Evolutionary conservation across 2,329 filamentous ascomycete species (phyloP).

Genomic region (Pezicula rhizophila): DNA sequence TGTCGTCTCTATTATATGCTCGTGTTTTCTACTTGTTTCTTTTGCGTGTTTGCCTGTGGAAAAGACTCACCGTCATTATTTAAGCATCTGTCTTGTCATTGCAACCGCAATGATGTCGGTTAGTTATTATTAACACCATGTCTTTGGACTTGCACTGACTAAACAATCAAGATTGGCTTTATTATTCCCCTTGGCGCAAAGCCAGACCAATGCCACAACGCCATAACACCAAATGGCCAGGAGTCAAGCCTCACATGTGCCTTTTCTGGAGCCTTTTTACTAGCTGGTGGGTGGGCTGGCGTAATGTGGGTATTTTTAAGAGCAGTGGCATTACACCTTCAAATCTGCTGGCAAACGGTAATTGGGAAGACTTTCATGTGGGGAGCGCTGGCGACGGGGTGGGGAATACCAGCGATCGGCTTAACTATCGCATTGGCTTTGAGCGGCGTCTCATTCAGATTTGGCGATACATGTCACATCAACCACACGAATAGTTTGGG

Average conservation of each 20-base stretch:
- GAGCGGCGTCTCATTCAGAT: slow-evolving; percentile 90
- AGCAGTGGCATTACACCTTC: slow-evolving; percentile 85
- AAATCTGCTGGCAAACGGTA: slow-evolving; percentile 95
- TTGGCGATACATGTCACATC: slow-evolving; percentile 86
- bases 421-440: slow-evolving; percentile 71
- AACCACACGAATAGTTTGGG: slow-evolving; percentile 79
- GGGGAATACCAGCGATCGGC: slow-evolving; percentile 74
- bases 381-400: slow-evolving; percentile 71
- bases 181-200: slow-evolving; percentile 76
- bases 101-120: slow-evolving; percentile 76
- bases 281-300: slow-evolving; percentile 78
- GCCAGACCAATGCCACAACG: slow-evolving; percentile 78
- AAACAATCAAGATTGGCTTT: slow-evolving; percentile 64
- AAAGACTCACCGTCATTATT: slow-evolving; percentile 86
- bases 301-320: slow-evolving; percentile 90
- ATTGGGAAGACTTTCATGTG: slow-evolving; percentile 89
- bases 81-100: slow-evolving; percentile 79
- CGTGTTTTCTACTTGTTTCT: slow-evolving; percentile 70
- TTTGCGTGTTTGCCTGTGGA: slow-evolving; percentile 78
- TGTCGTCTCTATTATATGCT: slow-evolving; percentile 65
- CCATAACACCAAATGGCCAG: slow-evolving; percentile 94
- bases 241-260: slow-evolving; percentile 74
- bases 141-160: slow-evolving; percentile 15
- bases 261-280: slow-evolving; percentile 77
- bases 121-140: slow-evolving; percentile 32